Conservation (phyloP, 2,329 filamentous ascomycete genomes). For the Onygenales sp. region DNA sequence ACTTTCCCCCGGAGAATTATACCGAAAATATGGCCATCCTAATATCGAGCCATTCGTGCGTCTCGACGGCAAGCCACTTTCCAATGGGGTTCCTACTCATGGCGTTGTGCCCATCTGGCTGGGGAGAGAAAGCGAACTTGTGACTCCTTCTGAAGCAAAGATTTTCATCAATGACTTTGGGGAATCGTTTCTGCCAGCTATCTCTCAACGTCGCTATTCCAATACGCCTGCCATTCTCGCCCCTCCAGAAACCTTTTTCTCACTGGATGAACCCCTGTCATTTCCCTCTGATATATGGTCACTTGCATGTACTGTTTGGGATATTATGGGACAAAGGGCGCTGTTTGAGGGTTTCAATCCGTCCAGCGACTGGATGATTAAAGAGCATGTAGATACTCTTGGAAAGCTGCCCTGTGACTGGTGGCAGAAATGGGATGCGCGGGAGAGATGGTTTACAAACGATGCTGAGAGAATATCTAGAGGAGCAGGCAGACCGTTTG, state of each 20-base stretch:
- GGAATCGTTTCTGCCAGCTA: conserved; percentile 8
- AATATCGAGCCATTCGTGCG: conserved; percentile 7
- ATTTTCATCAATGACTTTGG: conserved; percentile 12
- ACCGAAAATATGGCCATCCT: conserved; percentile 15
- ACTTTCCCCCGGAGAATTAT: conserved; percentile 13
- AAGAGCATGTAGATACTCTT: neutral
- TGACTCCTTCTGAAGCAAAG: conserved; percentile 5
- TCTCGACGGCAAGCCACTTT: conserved; percentile 6
- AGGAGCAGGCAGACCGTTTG: neutral
- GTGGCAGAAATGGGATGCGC: neutral
- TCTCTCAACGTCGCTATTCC: conserved; percentile 2
- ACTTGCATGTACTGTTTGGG: conserved; percentile 23
- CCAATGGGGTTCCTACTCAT: conserved; percentile 5
- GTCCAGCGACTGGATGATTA: neutral
- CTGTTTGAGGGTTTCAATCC: conserved; percentile 11
- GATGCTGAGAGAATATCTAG: neutral
- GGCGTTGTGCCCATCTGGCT: conserved; percentile 6
- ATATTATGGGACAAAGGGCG: conserved; percentile 16
- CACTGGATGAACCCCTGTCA: conserved; percentile 1
- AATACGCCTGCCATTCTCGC: conserved; percentile 2
- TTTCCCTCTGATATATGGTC: conserved; percentile 18
- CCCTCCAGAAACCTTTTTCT: conserved; percentile 8
- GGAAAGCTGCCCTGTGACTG: neutral
- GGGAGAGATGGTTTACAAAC: neutral
- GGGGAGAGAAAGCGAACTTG: conserved; percentile 3